Conservation (phyloP, 2,329 filamentous ascomycete genomes). For the Aspergillus arachidicola region DNA sequence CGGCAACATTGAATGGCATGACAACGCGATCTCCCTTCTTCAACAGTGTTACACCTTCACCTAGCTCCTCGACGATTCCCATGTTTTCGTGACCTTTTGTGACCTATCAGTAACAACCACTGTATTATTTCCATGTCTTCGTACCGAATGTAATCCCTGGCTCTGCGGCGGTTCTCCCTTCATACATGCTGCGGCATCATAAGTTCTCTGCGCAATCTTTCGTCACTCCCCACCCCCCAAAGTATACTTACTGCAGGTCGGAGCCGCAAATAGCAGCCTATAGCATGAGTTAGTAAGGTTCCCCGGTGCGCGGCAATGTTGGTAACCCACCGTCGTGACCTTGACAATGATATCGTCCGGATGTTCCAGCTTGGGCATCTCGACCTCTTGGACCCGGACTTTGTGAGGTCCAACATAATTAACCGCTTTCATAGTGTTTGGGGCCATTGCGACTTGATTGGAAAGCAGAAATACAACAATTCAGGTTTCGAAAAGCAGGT, state of each 20-base stretch:
- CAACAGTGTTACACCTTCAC: slow-evolving; percentile 61
- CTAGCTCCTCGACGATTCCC: slow-evolving; percentile 60
- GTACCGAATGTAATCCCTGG: slow-evolving; percentile 61
- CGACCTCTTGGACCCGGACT: slow-evolving; percentile 64
- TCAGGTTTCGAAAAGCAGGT: neutral
- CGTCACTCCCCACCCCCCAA: slow-evolving; percentile 21
- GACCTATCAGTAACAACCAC: neutral
- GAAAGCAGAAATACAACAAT: neutral
- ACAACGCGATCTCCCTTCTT: slow-evolving; percentile 67
- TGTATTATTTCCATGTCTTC: neutral
- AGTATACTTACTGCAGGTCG: slow-evolving; percentile 43
- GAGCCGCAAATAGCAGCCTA: slow-evolving; percentile 57
- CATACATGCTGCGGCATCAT: slow-evolving; percentile 57
- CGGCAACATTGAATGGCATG: slow-evolving; percentile 67
- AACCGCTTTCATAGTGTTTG: slow-evolving; percentile 60
- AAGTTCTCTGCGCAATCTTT: slow-evolving; percentile 31
- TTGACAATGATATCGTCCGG: slow-evolving; percentile 68
- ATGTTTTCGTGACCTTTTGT: slow-evolving; percentile 59
- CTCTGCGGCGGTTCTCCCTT: slow-evolving; percentile 65
- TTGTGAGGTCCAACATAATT: slow-evolving; percentile 65
- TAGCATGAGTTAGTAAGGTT: neutral
- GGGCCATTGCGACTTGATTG: slow-evolving; percentile 16
- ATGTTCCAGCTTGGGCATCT: slow-evolving; percentile 61
- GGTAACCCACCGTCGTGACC: slow-evolving; percentile 61
- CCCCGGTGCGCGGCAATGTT: neutral